These are phyloP conservation scores for Yamadazyma triangularis DNA, from an alignment of 1,139 yeast species.

Conservation along the genomic window DNA sequence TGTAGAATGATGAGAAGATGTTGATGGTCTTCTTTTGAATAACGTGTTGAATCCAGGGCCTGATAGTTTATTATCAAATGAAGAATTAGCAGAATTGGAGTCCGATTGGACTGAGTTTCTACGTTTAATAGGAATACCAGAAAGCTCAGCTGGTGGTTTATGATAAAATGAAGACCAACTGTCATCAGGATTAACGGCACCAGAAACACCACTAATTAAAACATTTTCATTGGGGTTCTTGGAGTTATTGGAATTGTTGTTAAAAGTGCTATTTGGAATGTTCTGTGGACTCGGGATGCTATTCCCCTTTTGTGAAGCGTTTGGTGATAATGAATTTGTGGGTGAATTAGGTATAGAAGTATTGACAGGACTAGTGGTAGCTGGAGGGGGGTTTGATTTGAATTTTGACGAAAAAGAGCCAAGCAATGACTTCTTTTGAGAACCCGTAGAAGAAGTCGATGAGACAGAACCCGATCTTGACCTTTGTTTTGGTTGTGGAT, in stretches of 20 bases:
- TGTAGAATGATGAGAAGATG: slow-evolving; percentile 6
- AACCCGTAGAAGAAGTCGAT: slow-evolving; percentile 9
- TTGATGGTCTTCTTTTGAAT: slow-evolving; percentile 13
- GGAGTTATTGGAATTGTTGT: too few relatives aligned
- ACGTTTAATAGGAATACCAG: slow-evolving; percentile 10
- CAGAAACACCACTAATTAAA: slow-evolving; percentile 6
- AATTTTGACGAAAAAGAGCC: slow-evolving; percentile 54
- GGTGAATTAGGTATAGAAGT: slow-evolving; percentile 3
- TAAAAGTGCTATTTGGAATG: neutral
- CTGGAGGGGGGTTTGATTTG: slow-evolving; percentile 18
- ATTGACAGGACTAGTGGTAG: slow-evolving; percentile 3
- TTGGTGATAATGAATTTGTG: slow-evolving; percentile 4
- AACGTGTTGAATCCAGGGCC: slow-evolving; percentile 11
- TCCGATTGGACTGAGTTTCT: slow-evolving; percentile 6
- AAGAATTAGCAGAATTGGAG: neutral
- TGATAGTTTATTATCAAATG: slow-evolving; percentile 2
- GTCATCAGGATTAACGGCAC: slow-evolving; percentile 2
- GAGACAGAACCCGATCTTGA: slow-evolving; percentile 11
- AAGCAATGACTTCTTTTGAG: slow-evolving; percentile 38
- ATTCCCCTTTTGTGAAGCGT: slow-evolving; percentile 1
- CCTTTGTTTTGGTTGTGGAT: slow-evolving; percentile 9
- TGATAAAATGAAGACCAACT: slow-evolving; percentile 6
- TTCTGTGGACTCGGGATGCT: too few relatives aligned
- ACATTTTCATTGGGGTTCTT: neutral
- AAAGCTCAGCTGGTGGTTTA: slow-evolving; percentile 13